Conservation (phyloP, 139 green algal species). For the Edaphochlamys debaryana region DNA sequence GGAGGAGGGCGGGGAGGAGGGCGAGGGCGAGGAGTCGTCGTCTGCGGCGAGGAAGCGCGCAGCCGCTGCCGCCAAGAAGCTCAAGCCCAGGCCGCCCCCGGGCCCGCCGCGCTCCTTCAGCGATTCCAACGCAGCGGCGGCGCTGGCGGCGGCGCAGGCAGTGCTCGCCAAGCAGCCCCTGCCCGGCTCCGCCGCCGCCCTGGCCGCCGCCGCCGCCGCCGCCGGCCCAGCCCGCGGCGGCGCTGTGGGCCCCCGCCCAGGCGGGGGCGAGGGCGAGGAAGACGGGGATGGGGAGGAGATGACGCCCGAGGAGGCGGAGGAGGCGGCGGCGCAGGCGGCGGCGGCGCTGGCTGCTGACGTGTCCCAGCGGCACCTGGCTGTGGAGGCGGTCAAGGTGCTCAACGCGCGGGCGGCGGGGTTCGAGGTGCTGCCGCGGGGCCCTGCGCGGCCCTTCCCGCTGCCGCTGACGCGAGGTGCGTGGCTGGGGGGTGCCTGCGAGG, state of each 20-base stretch:
- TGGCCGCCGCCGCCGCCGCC: neutral
- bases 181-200: neutral
- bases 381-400: neutral
- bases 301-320: too few relatives aligned
- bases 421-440: neutral
- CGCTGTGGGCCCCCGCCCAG: neutral
- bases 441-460: neutral
- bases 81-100: neutral
- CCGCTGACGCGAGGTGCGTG: neutral
- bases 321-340: too few relatives aligned
- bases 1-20: neutral
- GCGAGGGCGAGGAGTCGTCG: too few relatives aligned
- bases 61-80: neutral
- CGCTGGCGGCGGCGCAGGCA: slow-evolving; percentile 12
- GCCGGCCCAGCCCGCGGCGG: neutral
- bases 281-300: neutral
- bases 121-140: neutral
- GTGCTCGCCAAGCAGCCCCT: neutral
- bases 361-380: neutral
- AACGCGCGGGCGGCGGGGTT: neutral
- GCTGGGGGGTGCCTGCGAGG: too few relatives aligned
- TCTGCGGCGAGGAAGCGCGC: neutral
- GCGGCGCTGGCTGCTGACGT: too few relatives aligned
- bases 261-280: neutral
- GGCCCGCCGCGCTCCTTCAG: neutral